Base-by-base conservation (phyloP, 1,284 basidiomycete genomes). In the Rhodotorula sp. region DNA sequence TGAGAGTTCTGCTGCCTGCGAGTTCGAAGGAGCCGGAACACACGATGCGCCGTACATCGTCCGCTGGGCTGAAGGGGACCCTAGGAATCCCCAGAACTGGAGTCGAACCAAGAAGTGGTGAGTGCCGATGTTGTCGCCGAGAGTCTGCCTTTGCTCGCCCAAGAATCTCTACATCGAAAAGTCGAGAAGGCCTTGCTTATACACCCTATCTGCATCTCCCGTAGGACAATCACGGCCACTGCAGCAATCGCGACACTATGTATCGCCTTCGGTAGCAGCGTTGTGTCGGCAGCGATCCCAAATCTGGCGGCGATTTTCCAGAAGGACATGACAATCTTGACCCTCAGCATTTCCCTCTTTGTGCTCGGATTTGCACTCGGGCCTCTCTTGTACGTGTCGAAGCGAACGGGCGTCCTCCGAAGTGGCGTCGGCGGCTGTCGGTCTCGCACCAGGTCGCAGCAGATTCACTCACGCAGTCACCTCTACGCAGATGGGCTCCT, bases 231-330 rank as follows among this genome's bases (percentile, higher is more conserved):
- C 62, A 70, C 69, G 14, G 45, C 56, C 47, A 67, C 60, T 23
- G 62, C 66, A 4, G 69, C 66, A 2, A 19, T 64, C 18, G 54
- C 69, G 26, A 70, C 69, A 1, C 64, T 70, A 12, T 64, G 62
- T 15, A 85, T 89, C 5, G 87, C 88, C 0, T 88, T 79, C 45
- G 77, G 72, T 14, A 75, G 73, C 23, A 71, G 70, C 0, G 73
- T 71, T 21, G 77, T 77, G 67, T 76, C 82, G 31, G 81, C 81
- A 62, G 85, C 86, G 54, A 81, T 82, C 59, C 76, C 77, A 31
- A 85, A 86, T 43, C 81, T 89, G 26, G 80, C 84, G 64, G 83
- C 87, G 67, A 84, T 70, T 60, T 61, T 83, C 65, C 84, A 88
- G 3, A 87, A 26, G 23, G 18, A n/a, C 52, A 19, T 43, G 16